These are phyloP conservation scores for Malus hybrid DNA, from an alignment of 331 rosid genomes.

Conservation along the genomic window DNA sequence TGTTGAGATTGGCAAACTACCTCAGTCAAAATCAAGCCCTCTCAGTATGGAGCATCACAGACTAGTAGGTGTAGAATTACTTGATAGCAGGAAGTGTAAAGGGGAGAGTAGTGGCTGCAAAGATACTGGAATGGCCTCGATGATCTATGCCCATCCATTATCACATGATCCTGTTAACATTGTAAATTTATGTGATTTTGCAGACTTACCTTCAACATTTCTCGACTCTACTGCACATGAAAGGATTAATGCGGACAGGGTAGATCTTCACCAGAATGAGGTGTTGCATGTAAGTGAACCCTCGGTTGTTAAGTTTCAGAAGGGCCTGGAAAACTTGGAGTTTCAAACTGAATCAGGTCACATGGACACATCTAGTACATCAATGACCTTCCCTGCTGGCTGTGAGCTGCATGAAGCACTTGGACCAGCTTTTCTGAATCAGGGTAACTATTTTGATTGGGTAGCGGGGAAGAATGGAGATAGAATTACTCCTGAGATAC, in stretches of 20 bases:
- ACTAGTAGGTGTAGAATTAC: conserved; percentile 30
- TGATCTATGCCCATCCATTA: conserved; percentile 16
- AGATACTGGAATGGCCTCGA: conserved; percentile 26
- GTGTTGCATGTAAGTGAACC: conserved; percentile 21
- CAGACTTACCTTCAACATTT: conserved; percentile 37
- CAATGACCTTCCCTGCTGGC: conserved; percentile 79
- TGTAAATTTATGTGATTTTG: conserved; percentile 26
- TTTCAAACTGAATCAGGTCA: conserved; percentile 26
- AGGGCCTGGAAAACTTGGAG: conserved; percentile 23
- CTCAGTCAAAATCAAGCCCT: conserved; percentile 34
- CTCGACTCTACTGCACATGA: conserved; percentile 39
- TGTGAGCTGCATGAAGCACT: conserved; percentile 95
- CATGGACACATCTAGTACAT: conserved; percentile 28
- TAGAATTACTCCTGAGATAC: conserved; percentile 31
- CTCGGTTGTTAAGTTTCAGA: conserved; percentile 35
- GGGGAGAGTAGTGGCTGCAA: conserved; percentile 50
- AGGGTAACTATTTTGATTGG: conserved; percentile 39
- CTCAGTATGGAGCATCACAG: conserved; percentile 37
- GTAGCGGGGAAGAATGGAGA: conserved; percentile 35
- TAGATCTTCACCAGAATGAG: conserved; percentile 26
- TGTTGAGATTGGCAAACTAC: too few species aligned
- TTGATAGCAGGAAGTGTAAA: conserved; percentile 28
- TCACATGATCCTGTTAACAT: conserved; percentile 19
- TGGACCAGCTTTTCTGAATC: conserved; percentile 68
- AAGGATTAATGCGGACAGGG: conserved; percentile 22